phyloP scores from a whole-genome alignment of 805 yeast species.

The Kuraishia borneana region DNA sequence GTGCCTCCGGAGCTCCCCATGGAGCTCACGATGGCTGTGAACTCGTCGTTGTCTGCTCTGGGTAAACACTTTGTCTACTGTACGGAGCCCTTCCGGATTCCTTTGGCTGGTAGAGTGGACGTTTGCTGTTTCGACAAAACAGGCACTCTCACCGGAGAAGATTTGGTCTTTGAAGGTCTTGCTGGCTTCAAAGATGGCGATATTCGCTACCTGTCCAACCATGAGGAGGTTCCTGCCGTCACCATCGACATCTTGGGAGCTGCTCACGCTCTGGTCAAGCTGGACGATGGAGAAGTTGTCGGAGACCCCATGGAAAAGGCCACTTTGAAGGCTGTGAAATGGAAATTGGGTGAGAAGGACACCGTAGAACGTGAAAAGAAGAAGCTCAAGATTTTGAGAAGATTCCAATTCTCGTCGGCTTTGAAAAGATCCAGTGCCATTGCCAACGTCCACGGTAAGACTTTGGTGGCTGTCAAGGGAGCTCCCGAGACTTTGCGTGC shows the following conservation, averaged over 20 bases:
- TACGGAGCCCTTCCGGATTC: conserved; percentile 97
- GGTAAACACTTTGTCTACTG: conserved; percentile 86
- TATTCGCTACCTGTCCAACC: conserved; percentile 40
- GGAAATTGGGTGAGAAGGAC: conserved; percentile 77
- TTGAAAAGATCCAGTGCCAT: conserved; percentile 90
- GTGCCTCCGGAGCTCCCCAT: conserved; percentile 98
- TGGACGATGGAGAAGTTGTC: conserved; percentile 94
- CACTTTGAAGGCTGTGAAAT: conserved; percentile 76
- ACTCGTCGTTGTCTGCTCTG: conserved; percentile 78
- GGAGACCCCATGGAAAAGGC: conserved; percentile 99
- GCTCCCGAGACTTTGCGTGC: conserved; percentile 92
- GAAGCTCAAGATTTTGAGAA: conserved; percentile 67
- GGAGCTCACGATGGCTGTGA: conserved; percentile 98
- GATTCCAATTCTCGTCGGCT: conserved; percentile 95
- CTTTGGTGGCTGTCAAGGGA: conserved; percentile 86
- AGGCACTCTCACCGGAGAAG: conserved; percentile 96
- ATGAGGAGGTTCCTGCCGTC: conserved; percentile 54
- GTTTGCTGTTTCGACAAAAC: conserved; percentile 98
- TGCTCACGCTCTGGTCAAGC: conserved; percentile 88
- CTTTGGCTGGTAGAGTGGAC: conserved; percentile 94
- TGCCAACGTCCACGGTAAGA: conserved; percentile 42
- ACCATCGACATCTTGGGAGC: conserved; percentile 77
- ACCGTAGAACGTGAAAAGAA: conserved; percentile 38
- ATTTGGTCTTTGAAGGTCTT: conserved; percentile 89
- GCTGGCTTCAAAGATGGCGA: conserved; percentile 62